These are phyloP conservation scores for Orbilia ellipsospora DNA, from an alignment of 2,329 filamentous ascomycete genomes.

Conservation along the genomic window DNA sequence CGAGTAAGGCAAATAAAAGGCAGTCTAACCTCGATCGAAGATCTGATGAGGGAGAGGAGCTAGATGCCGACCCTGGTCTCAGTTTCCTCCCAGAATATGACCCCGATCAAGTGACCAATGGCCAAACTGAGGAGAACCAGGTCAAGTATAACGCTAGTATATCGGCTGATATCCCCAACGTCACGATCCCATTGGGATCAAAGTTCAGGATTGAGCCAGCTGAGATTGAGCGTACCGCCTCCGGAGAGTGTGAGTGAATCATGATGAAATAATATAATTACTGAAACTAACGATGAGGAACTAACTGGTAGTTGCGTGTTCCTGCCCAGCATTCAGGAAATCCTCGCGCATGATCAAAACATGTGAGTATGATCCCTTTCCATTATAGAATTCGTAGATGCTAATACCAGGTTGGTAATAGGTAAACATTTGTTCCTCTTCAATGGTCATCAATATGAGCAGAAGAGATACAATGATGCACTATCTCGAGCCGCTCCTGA, in stretches of 20 bases:
- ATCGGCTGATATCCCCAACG: constrained; percentile 24
- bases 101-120: constrained; percentile 13
- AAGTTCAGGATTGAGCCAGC: constrained; percentile 27
- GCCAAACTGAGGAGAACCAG: not conserved
- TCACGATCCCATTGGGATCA: constrained; percentile 29
- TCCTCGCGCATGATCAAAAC: constrained; percentile 30
- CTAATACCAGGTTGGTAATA: constrained; percentile 2
- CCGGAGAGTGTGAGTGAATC: constrained; percentile 17
- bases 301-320: too few species aligned
- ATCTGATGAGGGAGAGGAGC: not conserved
- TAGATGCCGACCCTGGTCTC: not conserved
- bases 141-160: constrained; percentile 21
- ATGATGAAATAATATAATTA: not conserved
- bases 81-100: constrained; percentile 18
- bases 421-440: constrained; percentile 46
- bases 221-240: constrained; percentile 11
- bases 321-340: constrained; percentile 25
- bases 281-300: not conserved
- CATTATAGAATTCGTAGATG: not conserved
- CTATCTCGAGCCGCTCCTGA: not conserved
- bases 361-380: constrained; percentile 12
- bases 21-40: not conserved
- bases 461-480: constrained; percentile 17
- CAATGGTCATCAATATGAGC: constrained; percentile 37
- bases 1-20: not conserved